Evolutionary conservation across 495 filamentous ascomycete genomes (phyloP), one percentile per base, ranked within the genome.

Genomic region (Penicillium antarcticum): DNA sequence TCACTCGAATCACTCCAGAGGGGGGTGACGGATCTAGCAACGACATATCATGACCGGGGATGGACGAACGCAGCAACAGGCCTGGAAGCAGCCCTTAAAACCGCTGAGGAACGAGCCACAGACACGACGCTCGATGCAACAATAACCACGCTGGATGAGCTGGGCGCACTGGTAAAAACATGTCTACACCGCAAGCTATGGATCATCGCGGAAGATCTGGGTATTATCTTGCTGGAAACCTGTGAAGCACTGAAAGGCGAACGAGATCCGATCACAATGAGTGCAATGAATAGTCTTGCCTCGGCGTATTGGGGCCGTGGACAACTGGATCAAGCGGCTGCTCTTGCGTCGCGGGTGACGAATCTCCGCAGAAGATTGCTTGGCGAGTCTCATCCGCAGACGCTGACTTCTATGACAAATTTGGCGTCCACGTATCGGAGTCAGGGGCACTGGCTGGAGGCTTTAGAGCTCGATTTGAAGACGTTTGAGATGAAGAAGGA

Each of bases 381-480:
- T 1, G 61, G 65, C 8, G 42, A 50, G 18, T 40, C 53, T 21
- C 48, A 65, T 52, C 47, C 51, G 3, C 44, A 55, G 21, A 58
- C 55, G 2, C n/a, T 58, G 31, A 24, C 21, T 21, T 57, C 57
- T 0, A 63, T 63, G 53, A 45, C 44, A 21, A 65, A 67, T 48
- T 55, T 72, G 10, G 70, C 68, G 35, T 48, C 51, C n/a, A 60
- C 51, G 2, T 70, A 68, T 40, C 32, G 49, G 33, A 47, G 48
- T 13, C 70, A 67, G 41, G 67, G 68, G 10, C 60, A 58, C 8
- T 68, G 58, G 52, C 31, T 46, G 2, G 59, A 71, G 34, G 63
- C 70, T 1, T 62, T 56, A 21, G 33, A 33, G 14, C 45, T 61
- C 8, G 58, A 61, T 35, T 18, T 31, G 4, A 31, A 24, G 26